phyloP scores from a whole-genome alignment of 495 filamentous ascomycete genomes.

The Tuber indicum region DNA sequence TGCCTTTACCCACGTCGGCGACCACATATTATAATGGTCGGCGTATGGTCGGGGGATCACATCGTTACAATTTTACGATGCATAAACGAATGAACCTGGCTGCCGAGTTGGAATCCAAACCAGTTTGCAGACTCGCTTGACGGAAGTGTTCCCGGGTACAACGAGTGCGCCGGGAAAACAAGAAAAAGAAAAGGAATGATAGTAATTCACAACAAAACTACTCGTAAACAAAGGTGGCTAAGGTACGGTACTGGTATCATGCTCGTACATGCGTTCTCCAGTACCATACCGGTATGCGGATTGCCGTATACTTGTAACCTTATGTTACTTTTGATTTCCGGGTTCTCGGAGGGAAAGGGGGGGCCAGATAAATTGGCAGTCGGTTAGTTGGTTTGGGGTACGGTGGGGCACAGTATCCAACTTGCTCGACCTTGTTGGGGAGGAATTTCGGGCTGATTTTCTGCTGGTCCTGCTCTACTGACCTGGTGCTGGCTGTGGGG shows the following conservation, averaged over 20 bases:
- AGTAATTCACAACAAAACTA: background rate
- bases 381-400: background rate
- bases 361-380: background rate
- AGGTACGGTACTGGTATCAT: background rate
- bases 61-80: conserved; percentile 2
- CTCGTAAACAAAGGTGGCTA: background rate
- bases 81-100: background rate
- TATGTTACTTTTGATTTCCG: background rate
- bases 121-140: conserved; percentile 3
- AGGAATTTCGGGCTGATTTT: background rate
- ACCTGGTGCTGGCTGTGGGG: background rate
- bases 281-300: background rate
- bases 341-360: background rate
- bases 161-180: background rate
- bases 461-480: background rate
- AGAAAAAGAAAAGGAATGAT: background rate
- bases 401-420: background rate
- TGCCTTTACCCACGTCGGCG: conserved; percentile 1
- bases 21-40: background rate
- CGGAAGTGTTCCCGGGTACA: conserved; percentile 1
- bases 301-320: background rate
- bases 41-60: background rate
- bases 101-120: conserved; percentile 2
- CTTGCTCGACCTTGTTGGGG: background rate
- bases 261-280: background rate